These are phyloP conservation scores for Eugenia klotzschiana DNA, from an alignment of 441 rosid species.

Conservation along the genomic window DNA sequence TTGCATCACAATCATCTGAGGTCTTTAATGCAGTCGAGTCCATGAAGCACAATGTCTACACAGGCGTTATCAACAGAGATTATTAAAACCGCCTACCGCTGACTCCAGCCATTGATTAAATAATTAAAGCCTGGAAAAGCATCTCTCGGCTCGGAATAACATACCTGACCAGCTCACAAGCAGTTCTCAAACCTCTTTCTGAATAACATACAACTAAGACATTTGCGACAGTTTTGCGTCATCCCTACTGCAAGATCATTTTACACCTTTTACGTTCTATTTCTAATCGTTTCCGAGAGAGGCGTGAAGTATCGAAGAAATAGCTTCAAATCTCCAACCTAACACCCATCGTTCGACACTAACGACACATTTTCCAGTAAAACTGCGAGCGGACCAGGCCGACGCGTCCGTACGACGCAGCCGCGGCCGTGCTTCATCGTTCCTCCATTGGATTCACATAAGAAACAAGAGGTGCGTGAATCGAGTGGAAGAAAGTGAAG, in stretches of 20 bases:
- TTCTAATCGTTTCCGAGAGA: background rate
- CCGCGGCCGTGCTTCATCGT: background rate
- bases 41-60: background rate
- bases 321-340: background rate
- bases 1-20: background rate
- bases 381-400: background rate
- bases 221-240: background rate
- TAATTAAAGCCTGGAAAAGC: background rate
- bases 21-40: background rate
- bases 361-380: background rate
- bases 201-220: background rate
- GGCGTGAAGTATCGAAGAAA: background rate
- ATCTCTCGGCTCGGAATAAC: background rate
- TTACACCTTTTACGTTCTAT: background rate
- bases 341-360: background rate
- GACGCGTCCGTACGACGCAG: background rate
- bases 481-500: background rate
- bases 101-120: background rate
- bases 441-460: conserved; percentile 7
- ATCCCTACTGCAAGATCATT: background rate
- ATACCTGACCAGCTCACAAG: background rate
- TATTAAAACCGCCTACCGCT: background rate
- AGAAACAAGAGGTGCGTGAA: conserved; percentile 6
- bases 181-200: background rate
- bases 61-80: background rate